Evolutionary conservation across 306 rosid genomes (phyloP).

Genomic region (Prunus persica): Prunus_persica_NCBIv2 NC_034009.1:27084001-27084500

Average conservation of each 20-base stretch:
- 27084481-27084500: constrained; percentile 42
- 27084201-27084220: not conserved
- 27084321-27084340: no score
- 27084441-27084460: constrained; percentile 63
- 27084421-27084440: constrained; percentile 53
- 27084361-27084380: not conserved
- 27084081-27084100: no score
- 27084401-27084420: constrained; percentile 45
- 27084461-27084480: constrained; percentile 40
- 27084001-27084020: no score
- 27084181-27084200: not conserved
- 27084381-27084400: constrained; percentile 43
- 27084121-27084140: no score
- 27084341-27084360: not conserved
- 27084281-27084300: not conserved
- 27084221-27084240: no score
- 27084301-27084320: not conserved
- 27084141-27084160: not conserved
- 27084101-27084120: no score
- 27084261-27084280: not conserved
- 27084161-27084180: not conserved
- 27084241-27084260: no score
- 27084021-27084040: no score
- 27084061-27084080: no score
- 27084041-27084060: no score